Conservation (phyloP, 2,329 filamentous ascomycete species). For the Dothideomycetes sp. region DNA sequence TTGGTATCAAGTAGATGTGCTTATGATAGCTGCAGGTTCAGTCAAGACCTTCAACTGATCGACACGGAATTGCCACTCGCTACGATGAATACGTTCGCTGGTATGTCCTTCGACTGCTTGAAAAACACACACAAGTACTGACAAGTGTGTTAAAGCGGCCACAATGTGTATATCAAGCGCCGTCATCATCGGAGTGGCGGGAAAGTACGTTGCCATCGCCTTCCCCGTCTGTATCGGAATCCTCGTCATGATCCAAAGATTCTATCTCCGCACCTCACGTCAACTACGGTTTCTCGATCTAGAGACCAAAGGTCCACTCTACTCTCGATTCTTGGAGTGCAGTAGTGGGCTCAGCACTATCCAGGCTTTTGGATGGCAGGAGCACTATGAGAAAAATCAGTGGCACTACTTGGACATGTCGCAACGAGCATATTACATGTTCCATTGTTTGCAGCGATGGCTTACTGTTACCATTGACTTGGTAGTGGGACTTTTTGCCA, state of each 20-base stretch:
- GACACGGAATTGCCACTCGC: constrained; percentile 31
- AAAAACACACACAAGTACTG: too few species aligned
- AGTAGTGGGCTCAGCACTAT: not conserved
- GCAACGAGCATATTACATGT: constrained; percentile 37
- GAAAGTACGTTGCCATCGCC: constrained; percentile 31
- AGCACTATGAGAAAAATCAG: constrained; percentile 30
- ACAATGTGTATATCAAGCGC: too few species aligned
- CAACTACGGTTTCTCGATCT: constrained; percentile 45
- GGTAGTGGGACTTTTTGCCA: constrained; percentile 28
- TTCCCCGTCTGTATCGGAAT: constrained; percentile 30
- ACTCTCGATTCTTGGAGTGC: constrained; percentile 16
- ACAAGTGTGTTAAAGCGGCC: too few species aligned
- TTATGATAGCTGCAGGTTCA: too few species aligned
- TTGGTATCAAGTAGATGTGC: too few species aligned
- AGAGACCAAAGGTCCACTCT: constrained; percentile 41
- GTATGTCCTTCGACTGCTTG: too few species aligned
- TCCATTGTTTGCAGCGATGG: constrained; percentile 38
- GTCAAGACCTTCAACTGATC: constrained; percentile 38
- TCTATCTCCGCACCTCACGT: constrained; percentile 40
- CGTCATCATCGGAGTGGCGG: constrained; percentile 31
- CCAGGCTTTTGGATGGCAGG: constrained; percentile 30
- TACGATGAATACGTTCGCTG: too few species aligned
- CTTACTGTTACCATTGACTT: constrained; percentile 33
- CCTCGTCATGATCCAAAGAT: constrained; percentile 35
- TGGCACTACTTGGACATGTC: constrained; percentile 30